Conservation (phyloP, 768 basidiomycete species). For the Auriscalpium vulgare region DNA sequence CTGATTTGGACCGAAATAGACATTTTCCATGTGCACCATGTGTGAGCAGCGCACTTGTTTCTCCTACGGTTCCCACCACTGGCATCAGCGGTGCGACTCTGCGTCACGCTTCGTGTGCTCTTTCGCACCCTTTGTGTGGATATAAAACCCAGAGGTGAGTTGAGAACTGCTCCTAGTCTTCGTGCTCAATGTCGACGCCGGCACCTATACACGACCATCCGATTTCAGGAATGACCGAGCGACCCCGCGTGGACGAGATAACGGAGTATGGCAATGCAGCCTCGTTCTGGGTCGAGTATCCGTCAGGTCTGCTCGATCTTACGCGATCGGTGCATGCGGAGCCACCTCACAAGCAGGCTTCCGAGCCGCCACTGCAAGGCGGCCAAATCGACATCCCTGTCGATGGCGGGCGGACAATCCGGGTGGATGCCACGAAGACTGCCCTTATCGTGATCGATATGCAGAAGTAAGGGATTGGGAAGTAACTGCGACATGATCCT, state of each 20-base stretch:
- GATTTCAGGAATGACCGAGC: conserved; percentile 36
- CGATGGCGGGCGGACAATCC: conserved; percentile 40
- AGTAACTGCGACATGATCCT: conserved; percentile 40
- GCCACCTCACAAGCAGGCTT: conserved; percentile 13
- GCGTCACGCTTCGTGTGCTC: too few relatives aligned
- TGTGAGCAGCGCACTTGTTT: too few relatives aligned
- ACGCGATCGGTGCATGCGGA: conserved; percentile 39
- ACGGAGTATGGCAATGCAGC: conserved; percentile 47
- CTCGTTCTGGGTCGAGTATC: conserved; percentile 65
- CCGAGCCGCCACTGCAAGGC: conserved; percentile 1
- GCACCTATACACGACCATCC: conserved; percentile 12
- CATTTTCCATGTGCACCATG: too few relatives aligned
- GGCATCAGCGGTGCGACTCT: too few relatives aligned
- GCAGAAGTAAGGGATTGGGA: conserved; percentile 59
- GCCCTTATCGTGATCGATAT: conserved; percentile 65
- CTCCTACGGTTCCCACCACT: too few relatives aligned
- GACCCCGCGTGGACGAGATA: conserved; percentile 36
- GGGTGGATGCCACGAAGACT: conserved; percentile 40
- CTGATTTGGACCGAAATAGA: too few relatives aligned
- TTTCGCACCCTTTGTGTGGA: too few relatives aligned
- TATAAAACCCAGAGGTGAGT: too few relatives aligned
- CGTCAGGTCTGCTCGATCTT: conserved; percentile 53
- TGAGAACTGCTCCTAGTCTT: not conserved
- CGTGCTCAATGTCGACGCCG: not conserved
- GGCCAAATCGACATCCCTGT: conserved; percentile 45